Conservation (phyloP, 1,139 yeast species). For the Blastobotrys capitulatus region DNA sequence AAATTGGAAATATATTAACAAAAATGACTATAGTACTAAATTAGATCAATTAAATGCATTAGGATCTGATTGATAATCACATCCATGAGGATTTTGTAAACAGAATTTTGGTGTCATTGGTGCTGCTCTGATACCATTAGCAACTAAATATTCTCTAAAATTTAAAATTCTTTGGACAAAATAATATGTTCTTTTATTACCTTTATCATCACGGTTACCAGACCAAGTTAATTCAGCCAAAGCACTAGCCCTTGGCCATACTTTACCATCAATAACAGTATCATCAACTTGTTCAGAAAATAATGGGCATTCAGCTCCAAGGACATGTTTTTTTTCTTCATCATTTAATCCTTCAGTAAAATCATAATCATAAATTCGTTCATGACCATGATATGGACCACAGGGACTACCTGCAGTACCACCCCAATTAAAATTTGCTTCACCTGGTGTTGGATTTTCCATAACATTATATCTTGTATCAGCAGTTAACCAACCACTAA, state of each 20-base stretch:
- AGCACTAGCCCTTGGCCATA: conserved; percentile 49
- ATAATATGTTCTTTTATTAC: conserved; percentile 34
- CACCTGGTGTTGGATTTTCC: conserved; percentile 24
- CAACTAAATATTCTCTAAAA: conserved; percentile 42
- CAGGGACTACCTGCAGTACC: conserved; percentile 46
- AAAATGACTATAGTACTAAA: not conserved
- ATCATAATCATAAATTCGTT: conserved; percentile 42
- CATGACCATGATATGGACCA: conserved; percentile 48
- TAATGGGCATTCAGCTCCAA: conserved; percentile 44
- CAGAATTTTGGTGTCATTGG: conserved; percentile 44
- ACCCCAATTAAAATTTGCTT: conserved; percentile 32
- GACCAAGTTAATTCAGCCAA: conserved; percentile 46
- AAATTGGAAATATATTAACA: conserved; percentile 20
- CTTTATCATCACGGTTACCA: conserved; percentile 38
- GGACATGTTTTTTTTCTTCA: conserved; percentile 33
- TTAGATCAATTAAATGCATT: conserved; percentile 11
- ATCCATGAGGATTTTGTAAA: conserved; percentile 39
- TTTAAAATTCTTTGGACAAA: conserved; percentile 41
- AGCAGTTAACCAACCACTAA: conserved; percentile 41
- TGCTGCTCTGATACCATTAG: conserved; percentile 37
- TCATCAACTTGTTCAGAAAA: conserved; percentile 46
- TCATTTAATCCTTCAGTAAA: conserved; percentile 37
- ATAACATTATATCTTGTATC: conserved; percentile 35
- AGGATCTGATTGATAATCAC: conserved; percentile 31
- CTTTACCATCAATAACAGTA: conserved; percentile 35